phyloP scores from a whole-genome alignment of 805 yeast genomes.

The Schwanniomyces pseudopolymorphus region DNA sequence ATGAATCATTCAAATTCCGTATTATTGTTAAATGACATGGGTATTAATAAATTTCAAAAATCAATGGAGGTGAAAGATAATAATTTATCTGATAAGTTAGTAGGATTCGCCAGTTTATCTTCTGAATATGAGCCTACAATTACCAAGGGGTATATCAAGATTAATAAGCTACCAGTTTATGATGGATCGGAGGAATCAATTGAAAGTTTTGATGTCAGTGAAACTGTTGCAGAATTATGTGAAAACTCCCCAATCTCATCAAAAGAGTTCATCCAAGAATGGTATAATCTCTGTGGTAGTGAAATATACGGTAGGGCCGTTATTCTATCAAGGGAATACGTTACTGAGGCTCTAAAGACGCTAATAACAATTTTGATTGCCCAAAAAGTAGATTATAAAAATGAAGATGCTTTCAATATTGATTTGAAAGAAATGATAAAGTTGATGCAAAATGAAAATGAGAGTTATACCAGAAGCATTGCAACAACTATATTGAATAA shows the following conservation, averaged over 20 bases:
- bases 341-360: constrained; percentile 25
- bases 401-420: constrained; percentile 9
- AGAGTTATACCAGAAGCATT: constrained; percentile 34
- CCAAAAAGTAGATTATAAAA: constrained; percentile 18
- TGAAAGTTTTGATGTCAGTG: background rate
- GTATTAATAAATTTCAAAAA: constrained; percentile 4
- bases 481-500: constrained; percentile 49
- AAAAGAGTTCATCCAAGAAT: constrained; percentile 49
- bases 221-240: constrained; percentile 29
- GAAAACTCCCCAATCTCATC: constrained; percentile 54
- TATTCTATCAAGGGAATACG: constrained; percentile 21
- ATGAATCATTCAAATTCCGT: constrained; percentile 87
- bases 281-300: constrained; percentile 59
- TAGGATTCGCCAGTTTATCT: constrained; percentile 27
- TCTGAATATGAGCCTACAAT: constrained; percentile 36
- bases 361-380: constrained; percentile 28
- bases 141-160: constrained; percentile 29
- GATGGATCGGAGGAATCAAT: constrained; percentile 9
- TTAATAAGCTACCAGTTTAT: constrained; percentile 25
- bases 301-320: constrained; percentile 46
- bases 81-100: constrained; percentile 8
- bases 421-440: constrained; percentile 13
- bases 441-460: constrained; percentile 26
- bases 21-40: constrained; percentile 44
- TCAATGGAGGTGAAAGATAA: background rate